Base-by-base conservation (phyloP, 345 rosid species). In the Camelina sativa region DNA sequence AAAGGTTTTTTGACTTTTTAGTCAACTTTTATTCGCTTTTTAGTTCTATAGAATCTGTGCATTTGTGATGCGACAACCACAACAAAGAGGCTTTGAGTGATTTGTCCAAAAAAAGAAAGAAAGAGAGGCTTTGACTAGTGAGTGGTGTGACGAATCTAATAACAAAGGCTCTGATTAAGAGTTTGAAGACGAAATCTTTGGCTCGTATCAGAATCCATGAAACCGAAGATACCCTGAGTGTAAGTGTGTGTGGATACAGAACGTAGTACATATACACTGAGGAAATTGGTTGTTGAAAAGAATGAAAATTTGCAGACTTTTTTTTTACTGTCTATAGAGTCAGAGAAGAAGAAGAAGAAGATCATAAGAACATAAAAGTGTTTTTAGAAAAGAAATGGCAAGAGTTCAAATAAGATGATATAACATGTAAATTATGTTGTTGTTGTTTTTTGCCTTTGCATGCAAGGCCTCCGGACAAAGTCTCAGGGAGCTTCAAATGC, bases 401-500 rank as follows among this genome's bases (percentile, higher is more conserved):
- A 46, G 54, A 25, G 76, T 76, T 69, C 66, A 70, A 63, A 70
- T 70, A 70, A 56, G 76, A 47, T 53, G 70, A 77, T 56, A 65
- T 71, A 77, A 77, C 76, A 71, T 38, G 60, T 71, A 71, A 56
- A 55, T 12, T 76, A 64, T 71, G 20, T 47, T 16, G 61, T 28
- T 28, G 30, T 4, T 28, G 30, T 67, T 17, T 41, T 35, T 58
- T 55, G 71, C 67, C 66, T 64, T 69, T 75, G 71, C 61, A 76
- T 75, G 71, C 61, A 76, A 55, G 71, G 80, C 72, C 55, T 70
- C 71, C 28, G 56, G 32, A 77, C 40, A 61, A 65, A 64, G 55
- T 64, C 76, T 77, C 62, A 57, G 72, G 76, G 67, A 76, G 80
- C 43, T 20, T 71, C 80, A 38, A 50, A 38, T 51, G 71, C 48